These are phyloP conservation scores for Ascoidea rubescens DNA, from an alignment of 805 yeast species.

Conservation along the genomic window DNA sequence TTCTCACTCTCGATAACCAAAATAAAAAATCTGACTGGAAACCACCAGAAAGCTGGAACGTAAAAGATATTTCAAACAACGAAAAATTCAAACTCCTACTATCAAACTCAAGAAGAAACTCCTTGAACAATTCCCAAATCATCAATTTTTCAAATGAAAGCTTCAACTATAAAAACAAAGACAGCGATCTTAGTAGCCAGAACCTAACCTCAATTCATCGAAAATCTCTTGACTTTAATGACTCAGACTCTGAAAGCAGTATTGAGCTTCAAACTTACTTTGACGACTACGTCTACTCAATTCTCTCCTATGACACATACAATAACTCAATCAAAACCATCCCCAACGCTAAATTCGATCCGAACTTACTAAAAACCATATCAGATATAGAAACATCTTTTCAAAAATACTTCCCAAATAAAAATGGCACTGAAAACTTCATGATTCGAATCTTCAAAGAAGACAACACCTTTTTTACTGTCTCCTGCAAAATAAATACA, in stretches of 20 bases:
- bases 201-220: no score
- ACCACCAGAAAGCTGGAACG: not conserved
- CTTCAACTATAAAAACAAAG: no score
- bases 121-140: not conserved
- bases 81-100: not conserved
- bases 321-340: no score
- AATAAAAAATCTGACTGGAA: not conserved
- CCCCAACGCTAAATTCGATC: no score
- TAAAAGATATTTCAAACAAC: not conserved
- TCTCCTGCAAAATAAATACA: constrained; percentile 67
- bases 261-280: not conserved
- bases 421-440: not conserved
- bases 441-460: constrained; percentile 59
- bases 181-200: not conserved
- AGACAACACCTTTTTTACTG: constrained; percentile 71
- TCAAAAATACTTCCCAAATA: no score
- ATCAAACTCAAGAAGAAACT: not conserved
- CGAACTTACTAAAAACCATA: constrained; percentile 20
- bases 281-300: not conserved
- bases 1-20: not conserved
- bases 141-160: not conserved
- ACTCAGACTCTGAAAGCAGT: not conserved
- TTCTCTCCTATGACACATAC: no score
- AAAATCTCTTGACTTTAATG: no score
- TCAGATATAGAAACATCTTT: constrained; percentile 16